These are phyloP conservation scores for Cladosporium halotolerans DNA, from an alignment of 2,329 filamentous ascomycete genomes.

Conservation along the genomic window DNA sequence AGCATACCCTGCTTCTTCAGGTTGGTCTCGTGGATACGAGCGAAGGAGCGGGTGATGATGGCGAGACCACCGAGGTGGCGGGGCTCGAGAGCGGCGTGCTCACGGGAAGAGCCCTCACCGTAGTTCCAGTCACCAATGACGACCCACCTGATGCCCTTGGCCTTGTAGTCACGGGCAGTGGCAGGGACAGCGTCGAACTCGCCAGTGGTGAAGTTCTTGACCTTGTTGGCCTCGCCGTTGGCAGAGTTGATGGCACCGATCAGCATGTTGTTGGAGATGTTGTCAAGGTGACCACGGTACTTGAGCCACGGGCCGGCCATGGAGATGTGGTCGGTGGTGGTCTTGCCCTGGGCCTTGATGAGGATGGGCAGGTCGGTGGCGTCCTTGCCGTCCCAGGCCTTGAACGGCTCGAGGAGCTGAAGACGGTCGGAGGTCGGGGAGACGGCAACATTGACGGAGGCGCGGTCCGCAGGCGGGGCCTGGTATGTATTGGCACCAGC, in stretches of 20 bases:
- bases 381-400: slow-evolving; percentile 88
- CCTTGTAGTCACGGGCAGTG: slow-evolving; percentile 97
- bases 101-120: slow-evolving; percentile 93
- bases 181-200: slow-evolving; percentile 84
- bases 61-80: slow-evolving; percentile 94
- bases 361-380: slow-evolving; percentile 77
- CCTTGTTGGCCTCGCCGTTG: slow-evolving; percentile 95
- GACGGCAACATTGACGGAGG: slow-evolving; percentile 68
- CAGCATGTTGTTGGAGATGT: slow-evolving; percentile 99
- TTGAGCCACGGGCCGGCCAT: slow-evolving; percentile 95
- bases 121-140: slow-evolving; percentile 99
- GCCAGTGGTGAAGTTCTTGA: slow-evolving; percentile 82
- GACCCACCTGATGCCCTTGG: slow-evolving; percentile 92
- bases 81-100: slow-evolving; percentile 96
- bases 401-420: slow-evolving; percentile 81
- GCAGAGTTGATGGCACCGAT: slow-evolving; percentile 95
- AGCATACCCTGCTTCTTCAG: slow-evolving; percentile 99
- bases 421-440: slow-evolving; percentile 89
- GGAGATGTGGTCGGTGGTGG: slow-evolving; percentile 47
- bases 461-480: slow-evolving; percentile 77
- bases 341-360: slow-evolving; percentile 96
- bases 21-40: slow-evolving; percentile 99
- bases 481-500: slow-evolving; percentile 94
- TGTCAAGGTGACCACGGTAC: slow-evolving; percentile 97
- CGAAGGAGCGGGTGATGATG: slow-evolving; percentile 92